Base-by-base conservation (phyloP, 345 rosid species). In the Sisymbrium altissimum region DNA sequence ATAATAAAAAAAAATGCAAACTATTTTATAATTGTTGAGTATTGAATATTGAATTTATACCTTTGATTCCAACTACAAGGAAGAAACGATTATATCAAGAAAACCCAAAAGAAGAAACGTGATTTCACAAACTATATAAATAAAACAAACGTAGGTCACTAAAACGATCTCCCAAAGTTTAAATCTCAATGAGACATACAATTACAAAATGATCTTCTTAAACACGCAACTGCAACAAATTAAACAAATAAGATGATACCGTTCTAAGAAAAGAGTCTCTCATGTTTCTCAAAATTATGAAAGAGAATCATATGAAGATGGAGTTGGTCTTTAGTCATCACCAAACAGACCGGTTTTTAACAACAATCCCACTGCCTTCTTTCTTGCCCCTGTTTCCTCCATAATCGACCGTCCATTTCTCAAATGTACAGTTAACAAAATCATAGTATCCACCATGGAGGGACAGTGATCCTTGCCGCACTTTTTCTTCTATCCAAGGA, bases 351-450 rank as follows among this genome's bases (percentile, higher is more conserved):
- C 76, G 69, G 74, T 84, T 68, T 71, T 85, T 88, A 18, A 88
- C 81, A n/a, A 83, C 81, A 36, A 83, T 65, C 54, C 68, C 73
- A 45, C 75, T 70, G 38, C 82, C 78, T 66, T 66, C 90, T 23
- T 72, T 77, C 68, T 40, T 64, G 23, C 74, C 81, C 71, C 84
- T 84, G 77, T 83, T 84, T 72, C 64, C 83, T 39, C 33, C 43
- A 72, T 90, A 86, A 74, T 95, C 97, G 53, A 96, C 78, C 0
- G 98, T 88, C 98, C 99, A 96, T 83, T 89, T 96, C 96, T 90
- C 96, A 40, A 92, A 96, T 2, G 97, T 76, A 78, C 98, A 92
- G 75, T 86, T 80, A 3, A 88, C 68, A 41, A 96, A 90, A 77
- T 92, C 80, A 54, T 96, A 96, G 83, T 96, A 96, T 45, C 98